These are phyloP conservation scores for Domatiomyces globalis DNA, from an alignment of 2,329 filamentous ascomycete genomes.

Conservation along the genomic window DNA sequence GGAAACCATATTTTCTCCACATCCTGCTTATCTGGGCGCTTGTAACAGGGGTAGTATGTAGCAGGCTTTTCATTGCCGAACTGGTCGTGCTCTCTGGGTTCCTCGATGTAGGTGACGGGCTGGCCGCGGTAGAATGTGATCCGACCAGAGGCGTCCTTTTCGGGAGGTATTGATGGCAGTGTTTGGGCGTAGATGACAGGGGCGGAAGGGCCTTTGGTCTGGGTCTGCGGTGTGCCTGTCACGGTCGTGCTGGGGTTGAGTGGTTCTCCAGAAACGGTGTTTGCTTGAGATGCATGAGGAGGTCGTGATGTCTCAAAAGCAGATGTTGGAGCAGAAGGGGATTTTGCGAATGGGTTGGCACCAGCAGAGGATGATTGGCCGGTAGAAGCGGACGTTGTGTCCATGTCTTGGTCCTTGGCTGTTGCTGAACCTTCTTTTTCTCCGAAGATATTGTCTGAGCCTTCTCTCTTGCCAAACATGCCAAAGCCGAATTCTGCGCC, in stretches of 20 bases:
- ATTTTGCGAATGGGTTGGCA: constrained; percentile 10
- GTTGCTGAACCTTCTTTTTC: constrained; percentile 21
- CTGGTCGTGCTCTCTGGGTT: constrained; percentile 1
- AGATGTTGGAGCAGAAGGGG: constrained; percentile 19
- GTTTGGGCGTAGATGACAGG: constrained; percentile 15
- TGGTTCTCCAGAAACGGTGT: constrained; percentile 1
- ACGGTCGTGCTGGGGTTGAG: constrained; percentile 11
- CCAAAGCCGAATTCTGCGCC: constrained; percentile 21
- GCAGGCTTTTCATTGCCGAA: not conserved
- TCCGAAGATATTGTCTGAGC: constrained; percentile 25
- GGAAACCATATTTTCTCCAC: constrained; percentile 60
- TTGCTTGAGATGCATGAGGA: constrained; percentile 4
- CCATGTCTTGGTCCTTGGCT: constrained; percentile 9
- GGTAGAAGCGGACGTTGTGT: constrained; percentile 20
- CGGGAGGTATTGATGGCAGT: constrained; percentile 25
- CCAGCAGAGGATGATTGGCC: constrained; percentile 22
- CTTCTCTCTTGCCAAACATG: constrained; percentile 22
- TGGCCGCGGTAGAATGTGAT: constrained; percentile 50
- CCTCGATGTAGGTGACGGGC: constrained; percentile 40
- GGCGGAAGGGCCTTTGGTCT: constrained; percentile 3
- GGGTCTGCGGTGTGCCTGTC: constrained; percentile 3
- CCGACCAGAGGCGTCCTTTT: constrained; percentile 20
- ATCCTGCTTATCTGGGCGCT: constrained; percentile 40
- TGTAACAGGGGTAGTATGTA: constrained; percentile 29
- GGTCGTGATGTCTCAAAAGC: constrained; percentile 15